phyloP scores from a whole-genome alignment of 768 basidiomycete species.

The Boletus huronensis region DNA sequence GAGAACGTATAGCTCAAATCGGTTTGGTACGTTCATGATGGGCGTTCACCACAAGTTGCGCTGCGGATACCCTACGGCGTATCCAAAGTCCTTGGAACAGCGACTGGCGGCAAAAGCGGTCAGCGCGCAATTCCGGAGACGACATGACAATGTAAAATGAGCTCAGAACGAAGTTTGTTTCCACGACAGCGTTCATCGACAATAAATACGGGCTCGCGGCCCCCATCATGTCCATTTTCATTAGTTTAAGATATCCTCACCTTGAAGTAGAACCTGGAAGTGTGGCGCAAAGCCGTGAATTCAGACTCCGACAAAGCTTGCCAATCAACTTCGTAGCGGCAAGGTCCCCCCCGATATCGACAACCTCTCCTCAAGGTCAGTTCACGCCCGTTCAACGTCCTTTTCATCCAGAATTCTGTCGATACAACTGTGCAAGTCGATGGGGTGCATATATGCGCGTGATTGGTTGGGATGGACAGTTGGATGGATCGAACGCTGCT shows the following conservation, averaged over 20 bases:
- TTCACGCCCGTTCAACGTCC: constrained; percentile 31
- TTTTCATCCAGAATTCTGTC: constrained; percentile 15
- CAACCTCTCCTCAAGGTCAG: constrained; percentile 66
- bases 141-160: not conserved
- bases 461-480: constrained; percentile 33
- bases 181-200: constrained; percentile 58
- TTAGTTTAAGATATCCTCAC: constrained; percentile 9
- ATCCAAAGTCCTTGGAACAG: not conserved
- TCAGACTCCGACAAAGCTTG: constrained; percentile 26
- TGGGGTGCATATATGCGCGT: constrained; percentile 18
- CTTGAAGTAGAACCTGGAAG: constrained; percentile 8
- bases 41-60: not conserved
- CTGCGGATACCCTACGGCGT: not conserved
- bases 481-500: constrained; percentile 48
- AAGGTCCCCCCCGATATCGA: constrained; percentile 39
- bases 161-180: constrained; percentile 50
- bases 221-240: constrained; percentile 45
- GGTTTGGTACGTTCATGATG: constrained; percentile 89
- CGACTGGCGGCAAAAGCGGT: constrained; percentile 1
- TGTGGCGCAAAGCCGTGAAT: constrained; percentile 16
- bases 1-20: constrained; percentile 86
- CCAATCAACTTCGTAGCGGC: not conserved
- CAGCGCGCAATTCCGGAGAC: constrained; percentile 4
- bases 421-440: constrained; percentile 4
- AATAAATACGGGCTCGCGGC: constrained; percentile 61